Base-by-base conservation (phyloP, 2,329 filamentous ascomycete genomes). In the Lanzia echinophila region DNA sequence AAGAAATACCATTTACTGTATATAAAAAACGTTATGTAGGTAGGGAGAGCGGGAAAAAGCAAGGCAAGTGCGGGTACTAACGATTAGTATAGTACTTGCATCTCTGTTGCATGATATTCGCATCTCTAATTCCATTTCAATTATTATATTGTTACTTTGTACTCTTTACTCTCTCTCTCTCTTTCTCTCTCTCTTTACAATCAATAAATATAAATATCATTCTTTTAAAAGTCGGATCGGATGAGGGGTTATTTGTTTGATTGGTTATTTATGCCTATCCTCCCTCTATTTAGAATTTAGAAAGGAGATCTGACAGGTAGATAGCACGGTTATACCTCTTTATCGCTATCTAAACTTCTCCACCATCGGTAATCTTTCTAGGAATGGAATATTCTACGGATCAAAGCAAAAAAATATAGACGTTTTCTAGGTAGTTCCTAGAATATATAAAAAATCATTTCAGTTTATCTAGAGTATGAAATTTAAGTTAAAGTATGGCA, bases 1-100 rank as follows among this genome's bases (percentile, higher is more conserved):
- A 28, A 28, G 24, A 28, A 28, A 28, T 28, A 28, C 8, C 24
- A n/a, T n/a, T n/a, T n/a, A n/a, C n/a, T n/a, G n/a, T n/a, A n/a
- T n/a, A n/a, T n/a, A n/a, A n/a, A 28, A 28, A 28, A 28, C 24
- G 17, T 28, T 20, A 43, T 22, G 41, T 47, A 41, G 22, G 43
- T n/a, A n/a, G n/a, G 48, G 46, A 50, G 46, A 50, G 56, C 58
- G 56, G 19, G 8, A 63, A 62, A 61, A 61, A 36, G 60, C 58
- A 63, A 62, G 60, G 62, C 63, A 59, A 58, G 59, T 59, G 57
- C 60, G 61, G 60, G 56, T 63, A 61, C 58, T 60, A 63, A 62
- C 58, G 60, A 62, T 56, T 53, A 48, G 45, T 24, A 22, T 41
- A 41, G 38, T 19, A 41, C 38, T 20, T 41, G 20, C 38, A 28